Evolutionary conservation across 1,284 basidiomycete species (phyloP).

Genomic region (Cryptococcus deneoformans): DNA sequence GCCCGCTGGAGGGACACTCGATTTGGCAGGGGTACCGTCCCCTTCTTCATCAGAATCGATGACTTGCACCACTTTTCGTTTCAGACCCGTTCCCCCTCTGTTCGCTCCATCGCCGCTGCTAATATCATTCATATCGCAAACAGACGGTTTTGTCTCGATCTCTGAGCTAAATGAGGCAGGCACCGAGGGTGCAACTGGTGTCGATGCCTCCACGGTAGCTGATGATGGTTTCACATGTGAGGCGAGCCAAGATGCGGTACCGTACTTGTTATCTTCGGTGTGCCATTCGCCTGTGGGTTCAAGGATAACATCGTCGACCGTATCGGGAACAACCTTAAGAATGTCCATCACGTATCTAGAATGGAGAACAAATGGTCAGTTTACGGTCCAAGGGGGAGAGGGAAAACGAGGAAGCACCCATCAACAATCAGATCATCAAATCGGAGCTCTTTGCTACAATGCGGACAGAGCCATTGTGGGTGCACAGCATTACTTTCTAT

Average conservation of each 20-base stretch:
- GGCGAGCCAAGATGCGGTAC: conserved; percentile 66
- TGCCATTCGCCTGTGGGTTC: conserved; percentile 97
- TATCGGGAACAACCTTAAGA: conserved; percentile 56
- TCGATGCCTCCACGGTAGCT: conserved; percentile 1
- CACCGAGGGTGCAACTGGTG: not conserved
- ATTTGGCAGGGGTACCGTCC: conserved; percentile 1
- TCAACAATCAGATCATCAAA: conserved; percentile 85
- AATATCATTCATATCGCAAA: not conserved
- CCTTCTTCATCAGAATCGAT: conserved; percentile 71
- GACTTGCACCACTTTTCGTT: conserved; percentile 59
- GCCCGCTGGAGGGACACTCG: conserved; percentile 4
- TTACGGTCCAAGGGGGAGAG: conserved; percentile 1
- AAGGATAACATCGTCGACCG: conserved; percentile 85
- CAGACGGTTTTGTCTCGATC: not conserved
- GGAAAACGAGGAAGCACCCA: conserved; percentile 59
- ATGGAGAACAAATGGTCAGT: not conserved
- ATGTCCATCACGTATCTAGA: conserved; percentile 30
- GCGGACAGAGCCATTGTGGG: conserved; percentile 95
- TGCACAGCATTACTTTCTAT: conserved; percentile 94
- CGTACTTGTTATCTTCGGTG: conserved; percentile 79
- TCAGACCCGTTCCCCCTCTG: conserved; percentile 13
- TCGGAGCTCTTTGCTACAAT: conserved; percentile 78
- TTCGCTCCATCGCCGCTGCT: conserved; percentile 1
- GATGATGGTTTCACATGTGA: conserved; percentile 50
- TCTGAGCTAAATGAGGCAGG: not conserved